Base-by-base conservation (phyloP, 257 asterid genomes). In the Knoxia roxburghii region DNA sequence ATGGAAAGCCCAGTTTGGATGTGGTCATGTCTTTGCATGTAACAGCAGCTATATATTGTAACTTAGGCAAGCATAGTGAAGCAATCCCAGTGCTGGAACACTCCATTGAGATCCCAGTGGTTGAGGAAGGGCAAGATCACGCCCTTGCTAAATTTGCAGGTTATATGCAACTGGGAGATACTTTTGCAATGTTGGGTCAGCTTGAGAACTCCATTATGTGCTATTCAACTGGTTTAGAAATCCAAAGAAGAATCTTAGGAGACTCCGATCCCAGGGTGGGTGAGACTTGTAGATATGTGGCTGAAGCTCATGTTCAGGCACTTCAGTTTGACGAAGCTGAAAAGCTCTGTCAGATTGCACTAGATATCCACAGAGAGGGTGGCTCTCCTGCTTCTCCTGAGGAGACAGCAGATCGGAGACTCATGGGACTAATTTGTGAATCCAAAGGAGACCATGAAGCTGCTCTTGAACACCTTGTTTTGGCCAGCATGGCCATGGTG, bases 91-190 rank as follows among this genome's bases (percentile, higher is more conserved):
- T 83, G 64, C 68, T 89, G 74, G 89, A 89, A 71, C 86, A 68
- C 61, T 91, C 98, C 0, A 79, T 91, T 32, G 82, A 83, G 82
- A 91, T 91, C 67, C 98, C 96, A 0, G 70, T 68, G 20, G 73
- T 89, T 48, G 93, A 89, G 73, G 85, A 84, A 68, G 95, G 96
- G 23, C 88, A 87, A 68, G 92, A 91, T 76, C 96, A 87, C 0
- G 98, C 98, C 67, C 92, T 91, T 60, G 98, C 96, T 50, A 91
- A 91, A 81, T 91, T 91, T 50, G 95, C 96, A 11, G 96, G 98
- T 33, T 82, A 87, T 74, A 91, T 91, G 98, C 98, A 91, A 79
- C 67, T 91, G 76, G 98, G 98, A 7, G 96, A 91, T 70, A 91
- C 96, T 37, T 89, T 81, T 60, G 82, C 95, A 2, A 86, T 91